A percentile compares a stretch with the other conserved stretches of the same genome.
Evolutionary conservation across 192 early-diverging fungal species (phyloP).

Genomic region (Dispira simplex): DNA sequence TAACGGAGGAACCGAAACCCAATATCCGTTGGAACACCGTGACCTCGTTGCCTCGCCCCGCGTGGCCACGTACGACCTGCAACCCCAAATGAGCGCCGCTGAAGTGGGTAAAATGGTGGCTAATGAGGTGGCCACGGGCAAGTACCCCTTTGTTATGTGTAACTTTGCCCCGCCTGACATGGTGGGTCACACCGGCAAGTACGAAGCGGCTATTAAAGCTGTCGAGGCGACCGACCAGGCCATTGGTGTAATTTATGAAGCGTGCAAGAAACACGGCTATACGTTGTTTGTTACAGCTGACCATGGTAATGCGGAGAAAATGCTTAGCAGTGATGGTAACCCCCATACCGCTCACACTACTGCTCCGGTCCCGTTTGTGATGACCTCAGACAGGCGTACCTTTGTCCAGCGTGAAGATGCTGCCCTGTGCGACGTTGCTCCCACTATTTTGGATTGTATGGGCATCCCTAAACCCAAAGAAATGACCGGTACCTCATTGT

Average conservation of each 20-base stretch:
- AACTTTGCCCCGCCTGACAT: constrained; percentile 99
- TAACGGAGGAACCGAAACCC: constrained; percentile 92
- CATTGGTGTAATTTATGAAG: constrained; percentile 86
- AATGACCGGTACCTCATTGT: constrained; percentile 76
- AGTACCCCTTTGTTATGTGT: constrained; percentile 93
- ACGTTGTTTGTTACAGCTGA: constrained; percentile 91
- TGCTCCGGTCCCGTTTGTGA: constrained; percentile 79
- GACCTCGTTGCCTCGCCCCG: constrained; percentile 81
- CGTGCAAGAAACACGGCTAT: constrained; percentile 80
- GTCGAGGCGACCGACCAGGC: constrained; percentile 91
- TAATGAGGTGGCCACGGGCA: constrained; percentile 51
- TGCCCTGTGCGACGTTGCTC: constrained; percentile 91
- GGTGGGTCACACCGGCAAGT: constrained; percentile 96
- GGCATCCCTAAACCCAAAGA: constrained; percentile 83
- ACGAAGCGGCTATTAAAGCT: constrained; percentile 78
- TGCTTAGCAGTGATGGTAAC: constrained; percentile 66
- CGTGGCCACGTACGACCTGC: constrained; percentile 95
- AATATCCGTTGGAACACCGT: constrained; percentile 79
- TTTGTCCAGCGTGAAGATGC: constrained; percentile 32
- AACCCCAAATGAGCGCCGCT: constrained; percentile 89
- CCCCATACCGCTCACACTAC: constrained; percentile 98
- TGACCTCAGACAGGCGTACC: constrained; percentile 40
- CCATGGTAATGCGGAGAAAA: constrained; percentile 99
- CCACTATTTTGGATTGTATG: constrained; percentile 87
- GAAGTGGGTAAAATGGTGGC: constrained; percentile 85